phyloP scores from a whole-genome alignment of 495 filamentous ascomycete species.

The Cercophora samala region DNA sequence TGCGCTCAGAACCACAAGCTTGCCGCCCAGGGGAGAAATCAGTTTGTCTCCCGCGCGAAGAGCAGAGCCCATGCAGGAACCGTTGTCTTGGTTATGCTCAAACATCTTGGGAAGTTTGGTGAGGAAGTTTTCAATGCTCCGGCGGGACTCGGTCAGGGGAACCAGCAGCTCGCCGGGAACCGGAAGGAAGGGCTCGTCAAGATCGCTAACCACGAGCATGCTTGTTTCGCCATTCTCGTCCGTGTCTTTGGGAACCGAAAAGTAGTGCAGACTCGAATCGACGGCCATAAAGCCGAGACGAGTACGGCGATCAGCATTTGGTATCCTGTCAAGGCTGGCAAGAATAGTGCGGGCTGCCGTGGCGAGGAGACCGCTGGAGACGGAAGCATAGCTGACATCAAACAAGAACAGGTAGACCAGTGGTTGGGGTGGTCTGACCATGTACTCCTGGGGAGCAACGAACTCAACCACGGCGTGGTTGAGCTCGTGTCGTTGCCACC shows the following conservation, averaged over 20 bases:
- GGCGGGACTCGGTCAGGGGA: slow-evolving; percentile 80
- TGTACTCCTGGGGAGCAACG: slow-evolving; percentile 97
- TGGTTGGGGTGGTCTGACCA: slow-evolving; percentile 96
- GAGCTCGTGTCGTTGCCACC: slow-evolving; percentile 84
- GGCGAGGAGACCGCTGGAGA: slow-evolving; percentile 89
- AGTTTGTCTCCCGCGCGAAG: slow-evolving; percentile 91
- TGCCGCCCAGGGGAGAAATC: slow-evolving; percentile 88
- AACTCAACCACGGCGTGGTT: slow-evolving; percentile 96
- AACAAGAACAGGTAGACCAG: slow-evolving; percentile 97
- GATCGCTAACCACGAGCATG: slow-evolving; percentile 93
- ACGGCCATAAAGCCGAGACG: slow-evolving; percentile 93
- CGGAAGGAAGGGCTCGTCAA: slow-evolving; percentile 95
- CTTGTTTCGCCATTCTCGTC: slow-evolving; percentile 75
- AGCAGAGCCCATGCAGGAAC: slow-evolving; percentile 89
- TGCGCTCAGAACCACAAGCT: slow-evolving; percentile 85
- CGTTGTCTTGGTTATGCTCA: slow-evolving; percentile 80
- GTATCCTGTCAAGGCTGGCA: slow-evolving; percentile 94
- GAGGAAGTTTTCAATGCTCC: slow-evolving; percentile 87
- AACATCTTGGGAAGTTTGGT: slow-evolving; percentile 94
- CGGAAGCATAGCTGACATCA: slow-evolving; percentile 90
- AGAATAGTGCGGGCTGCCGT: slow-evolving; percentile 91
- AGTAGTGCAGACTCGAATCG: slow-evolving; percentile 93
- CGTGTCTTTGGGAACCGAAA: slow-evolving; percentile 83
- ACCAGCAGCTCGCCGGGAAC: slow-evolving; percentile 92
- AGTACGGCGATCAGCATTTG: slow-evolving; percentile 90